Evolutionary conservation across 73 alveolate genomes (phyloP), one percentile per base, ranked within the genome.

Genomic region (Stentor coeruleus): DNA sequence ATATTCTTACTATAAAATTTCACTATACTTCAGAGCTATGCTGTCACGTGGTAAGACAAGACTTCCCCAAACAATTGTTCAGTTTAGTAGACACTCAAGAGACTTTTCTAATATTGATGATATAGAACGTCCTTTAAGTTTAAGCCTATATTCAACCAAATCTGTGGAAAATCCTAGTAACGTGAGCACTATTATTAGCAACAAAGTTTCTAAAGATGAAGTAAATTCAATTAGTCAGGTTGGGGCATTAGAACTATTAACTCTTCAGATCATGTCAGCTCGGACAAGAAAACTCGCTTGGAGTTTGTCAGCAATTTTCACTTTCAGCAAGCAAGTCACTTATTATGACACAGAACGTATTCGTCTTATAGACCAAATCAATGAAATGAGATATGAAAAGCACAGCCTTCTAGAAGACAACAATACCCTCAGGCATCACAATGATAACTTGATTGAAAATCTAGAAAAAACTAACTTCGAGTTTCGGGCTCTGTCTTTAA

Each of bases 331-430:
- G 33, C 79, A 66, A 66, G 39, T 66, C 0, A 31, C n/a, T 28
- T 31, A 28, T 20, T 66, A 20, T 2, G 79, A 66, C 11, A 31
- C n/a, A 28, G 79, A 66, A 66, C n/a, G 79, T 20, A 66, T 40
- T 14, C n/a, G 79, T 28, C 79, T 66, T 66, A 66, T 66, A 26
- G 79, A 66, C 26, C 37, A 20, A 33, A 66, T 66, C 0, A 66
- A 66, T 66, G 79, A 66, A 31, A 37, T 66, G 42, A 66, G 79
- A 66, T 66, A 26, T 66, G 79, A 66, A 20, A 66, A 66, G 39
- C 79, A 66, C 33, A 66, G 79, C 39, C 33, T 66, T 37, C 39
- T 66, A 1, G 79, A 66, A 66, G 79, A 66, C 2, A 66, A 66
- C 37, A 66, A 20, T 11, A 31, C 79, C 11, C 39, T 66, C 3